These are phyloP conservation scores for Daldinia decipiens DNA, from an alignment of 495 filamentous ascomycete genomes.

Conservation along the genomic window DNA sequence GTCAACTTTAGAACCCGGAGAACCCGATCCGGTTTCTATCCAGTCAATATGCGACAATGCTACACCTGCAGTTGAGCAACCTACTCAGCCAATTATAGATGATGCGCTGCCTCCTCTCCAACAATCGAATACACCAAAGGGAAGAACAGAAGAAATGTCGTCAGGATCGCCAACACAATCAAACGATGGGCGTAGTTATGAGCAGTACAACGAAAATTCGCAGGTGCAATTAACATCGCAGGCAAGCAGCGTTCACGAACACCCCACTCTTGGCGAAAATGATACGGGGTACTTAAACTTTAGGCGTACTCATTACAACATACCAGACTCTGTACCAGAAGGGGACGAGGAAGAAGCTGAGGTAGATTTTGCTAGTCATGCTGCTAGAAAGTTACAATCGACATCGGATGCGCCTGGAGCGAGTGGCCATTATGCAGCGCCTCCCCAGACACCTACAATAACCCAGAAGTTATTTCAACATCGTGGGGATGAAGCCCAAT, in stretches of 20 bases:
- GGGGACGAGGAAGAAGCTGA: constrained; percentile 19
- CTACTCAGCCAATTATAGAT: constrained; percentile 21
- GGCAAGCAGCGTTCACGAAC: constrained; percentile 39
- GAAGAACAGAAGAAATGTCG: constrained; percentile 36
- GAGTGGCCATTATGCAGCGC: background rate
- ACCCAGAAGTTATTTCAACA: constrained; percentile 56
- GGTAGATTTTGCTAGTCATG: background rate
- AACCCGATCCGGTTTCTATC: background rate
- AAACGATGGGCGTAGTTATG: constrained; percentile 58
- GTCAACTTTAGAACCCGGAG: background rate
- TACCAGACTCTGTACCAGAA: constrained; percentile 32
- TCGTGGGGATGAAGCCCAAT: constrained; percentile 42
- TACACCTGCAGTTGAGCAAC: constrained; percentile 7
- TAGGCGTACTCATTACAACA: constrained; percentile 37
- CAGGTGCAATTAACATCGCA: constrained; percentile 35
- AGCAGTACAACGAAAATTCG: constrained; percentile 45
- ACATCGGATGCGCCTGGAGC: constrained; percentile 20
- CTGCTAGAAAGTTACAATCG: constrained; percentile 18
- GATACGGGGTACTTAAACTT: constrained; percentile 54
- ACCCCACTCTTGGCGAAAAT: constrained; percentile 45
- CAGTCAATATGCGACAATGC: constrained; percentile 25
- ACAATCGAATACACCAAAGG: constrained; percentile 16
- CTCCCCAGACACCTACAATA: constrained; percentile 57
- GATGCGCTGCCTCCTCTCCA: constrained; percentile 23
- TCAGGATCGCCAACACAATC: constrained; percentile 57